Conservation (phyloP, 1,284 basidiomycete genomes). For the Jaminaea rosea region DNA sequence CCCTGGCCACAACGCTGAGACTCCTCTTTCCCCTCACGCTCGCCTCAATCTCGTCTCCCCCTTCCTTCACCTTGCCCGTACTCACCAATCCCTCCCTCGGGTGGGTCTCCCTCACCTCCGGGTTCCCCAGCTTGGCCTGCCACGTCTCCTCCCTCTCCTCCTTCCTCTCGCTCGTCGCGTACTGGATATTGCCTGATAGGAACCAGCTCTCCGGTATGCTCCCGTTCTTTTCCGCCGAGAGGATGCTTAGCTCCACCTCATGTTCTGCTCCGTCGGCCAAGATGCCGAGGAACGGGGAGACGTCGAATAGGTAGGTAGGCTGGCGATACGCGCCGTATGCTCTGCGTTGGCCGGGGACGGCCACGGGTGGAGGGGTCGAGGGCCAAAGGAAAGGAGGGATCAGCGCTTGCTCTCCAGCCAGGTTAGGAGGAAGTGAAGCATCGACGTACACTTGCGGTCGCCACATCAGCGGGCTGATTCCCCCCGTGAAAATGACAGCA, state of each 20-base stretch:
- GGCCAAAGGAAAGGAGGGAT: no score
- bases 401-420: no score
- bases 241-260: conserved; percentile 62
- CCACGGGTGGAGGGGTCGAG: no score
- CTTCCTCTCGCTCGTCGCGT: not conserved
- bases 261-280: conserved; percentile 63
- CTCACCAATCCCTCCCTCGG: no score
- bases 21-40: no score
- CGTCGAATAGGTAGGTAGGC: conserved; percentile 67
- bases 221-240: conserved; percentile 61
- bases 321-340: conserved; percentile 69
- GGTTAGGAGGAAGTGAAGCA: no score
- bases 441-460: conserved; percentile 67
- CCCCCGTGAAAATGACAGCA: conserved; percentile 71
- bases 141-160: not conserved
- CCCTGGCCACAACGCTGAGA: no score
- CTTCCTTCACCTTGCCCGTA: no score
- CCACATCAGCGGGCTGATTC: conserved; percentile 65
- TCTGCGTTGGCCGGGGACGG: no score
- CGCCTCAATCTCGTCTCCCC: no score
- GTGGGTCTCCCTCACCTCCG: no score
- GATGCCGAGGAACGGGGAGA: conserved; percentile 66
- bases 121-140: no score
- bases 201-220: conserved; percentile 65
- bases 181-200: conserved; percentile 49